Conservation (phyloP, 108 stramenopile species). For the Nitzschia sp. region DNA sequence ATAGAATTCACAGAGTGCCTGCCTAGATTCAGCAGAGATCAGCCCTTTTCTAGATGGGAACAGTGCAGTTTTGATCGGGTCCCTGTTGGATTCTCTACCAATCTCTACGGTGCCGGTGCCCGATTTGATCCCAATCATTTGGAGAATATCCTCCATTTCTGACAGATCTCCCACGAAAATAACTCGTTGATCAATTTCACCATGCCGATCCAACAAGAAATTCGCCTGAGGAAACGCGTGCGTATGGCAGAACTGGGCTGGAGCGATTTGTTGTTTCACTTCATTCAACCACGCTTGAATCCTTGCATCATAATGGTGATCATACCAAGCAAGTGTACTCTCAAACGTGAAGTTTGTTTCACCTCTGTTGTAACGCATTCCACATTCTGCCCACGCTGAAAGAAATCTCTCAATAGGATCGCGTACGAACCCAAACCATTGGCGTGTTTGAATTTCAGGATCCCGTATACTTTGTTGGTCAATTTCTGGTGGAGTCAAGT, state of each 20-base stretch:
- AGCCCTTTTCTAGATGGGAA: slow-evolving; percentile 18
- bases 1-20: slow-evolving; percentile 10
- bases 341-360: slow-evolving; percentile 3
- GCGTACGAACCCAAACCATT: slow-evolving; percentile 15
- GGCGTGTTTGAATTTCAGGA: slow-evolving; percentile 1
- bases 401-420: slow-evolving; percentile 23
- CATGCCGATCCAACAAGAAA: slow-evolving; percentile 10
- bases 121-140: neutral
- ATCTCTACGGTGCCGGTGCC: neutral
- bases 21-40: slow-evolving; percentile 15
- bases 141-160: slow-evolving; percentile 8
- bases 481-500: neutral
- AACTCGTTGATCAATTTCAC: slow-evolving; percentile 7
- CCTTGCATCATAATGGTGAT: slow-evolving; percentile 7
- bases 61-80: slow-evolving; percentile 12
- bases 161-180: slow-evolving; percentile 25
- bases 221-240: slow-evolving; percentile 23
- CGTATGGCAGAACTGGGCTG: slow-evolving; percentile 8
- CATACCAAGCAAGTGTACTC: slow-evolving; percentile 2
- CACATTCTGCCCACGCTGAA: slow-evolving; percentile 21
- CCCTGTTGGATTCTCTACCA: slow-evolving; percentile 11
- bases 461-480: neutral
- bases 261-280: slow-evolving; percentile 4
- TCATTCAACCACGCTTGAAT: slow-evolving; percentile 9
- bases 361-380: slow-evolving; percentile 3